Conservation (phyloP, 352 stramenopile species). For the Aphanomyces invadans region DNA sequence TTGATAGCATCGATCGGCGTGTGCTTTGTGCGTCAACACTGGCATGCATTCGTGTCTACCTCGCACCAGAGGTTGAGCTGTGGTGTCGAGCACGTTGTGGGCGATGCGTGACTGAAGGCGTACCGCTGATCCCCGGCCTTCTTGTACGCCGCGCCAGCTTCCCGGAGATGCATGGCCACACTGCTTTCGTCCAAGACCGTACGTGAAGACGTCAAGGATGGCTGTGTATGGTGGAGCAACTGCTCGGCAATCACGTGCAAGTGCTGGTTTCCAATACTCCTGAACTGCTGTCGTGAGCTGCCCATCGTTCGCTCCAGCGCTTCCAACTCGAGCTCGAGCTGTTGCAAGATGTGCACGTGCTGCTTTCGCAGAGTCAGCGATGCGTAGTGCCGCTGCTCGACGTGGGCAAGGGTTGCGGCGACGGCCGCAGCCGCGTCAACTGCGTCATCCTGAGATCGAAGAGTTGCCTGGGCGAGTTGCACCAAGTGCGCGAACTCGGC, state of each 20-base stretch:
- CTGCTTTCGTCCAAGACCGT: neutral
- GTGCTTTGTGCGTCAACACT: neutral
- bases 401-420: neutral
- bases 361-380: constrained; percentile 2
- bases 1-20: neutral
- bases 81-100: too few relatives aligned
- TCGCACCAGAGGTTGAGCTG: neutral
- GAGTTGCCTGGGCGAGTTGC: neutral
- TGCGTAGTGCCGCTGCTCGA: constrained; percentile 15
- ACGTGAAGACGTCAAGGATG: neutral
- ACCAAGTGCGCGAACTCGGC: neutral
- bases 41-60: constrained; percentile 10
- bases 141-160: constrained; percentile 23
- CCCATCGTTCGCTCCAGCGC: neutral
- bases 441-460: neutral
- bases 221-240: neutral
- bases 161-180: neutral
- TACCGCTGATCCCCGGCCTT: constrained; percentile 23
- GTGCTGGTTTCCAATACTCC: neutral
- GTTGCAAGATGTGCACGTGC: constrained; percentile 5
- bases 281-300: neutral
- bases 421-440: neutral
- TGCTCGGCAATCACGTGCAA: neutral
- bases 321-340: constrained; percentile 1
- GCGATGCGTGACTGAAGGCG: too few relatives aligned